phyloP scores from a whole-genome alignment of 495 filamentous ascomycete species.

The Trichoderma gamsii region DNA sequence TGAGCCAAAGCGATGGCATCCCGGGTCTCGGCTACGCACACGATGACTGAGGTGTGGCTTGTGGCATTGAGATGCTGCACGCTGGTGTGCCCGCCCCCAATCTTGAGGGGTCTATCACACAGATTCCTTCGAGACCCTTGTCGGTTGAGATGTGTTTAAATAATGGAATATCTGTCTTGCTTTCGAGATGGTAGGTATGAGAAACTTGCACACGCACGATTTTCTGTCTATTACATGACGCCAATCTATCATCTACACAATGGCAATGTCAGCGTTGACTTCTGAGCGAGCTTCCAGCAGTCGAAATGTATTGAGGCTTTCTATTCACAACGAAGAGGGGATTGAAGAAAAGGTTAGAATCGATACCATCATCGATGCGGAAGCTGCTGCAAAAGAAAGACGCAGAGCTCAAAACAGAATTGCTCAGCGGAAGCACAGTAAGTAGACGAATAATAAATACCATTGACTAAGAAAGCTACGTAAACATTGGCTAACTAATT shows the following conservation, averaged over 20 bases:
- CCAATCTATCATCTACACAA: background rate
- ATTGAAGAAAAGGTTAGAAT: background rate
- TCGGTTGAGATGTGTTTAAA: background rate
- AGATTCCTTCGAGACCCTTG: constrained; percentile 11
- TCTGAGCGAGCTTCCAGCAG: background rate
- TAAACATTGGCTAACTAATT: background rate
- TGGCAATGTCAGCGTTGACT: background rate
- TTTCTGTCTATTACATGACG: background rate
- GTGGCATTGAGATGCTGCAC: background rate
- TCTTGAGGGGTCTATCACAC: background rate
- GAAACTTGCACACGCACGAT: too few species aligned
- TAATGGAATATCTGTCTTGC: background rate
- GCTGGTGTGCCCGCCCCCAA: constrained; percentile 12
- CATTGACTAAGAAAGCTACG: background rate
- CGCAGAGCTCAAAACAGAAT: constrained; percentile 1
- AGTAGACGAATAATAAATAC: background rate
- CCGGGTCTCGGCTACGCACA: constrained; percentile 8
- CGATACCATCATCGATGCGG: background rate
- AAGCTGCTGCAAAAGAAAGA: background rate
- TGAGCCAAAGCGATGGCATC: background rate
- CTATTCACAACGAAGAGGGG: background rate
- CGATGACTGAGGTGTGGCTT: background rate
- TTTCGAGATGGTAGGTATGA: background rate
- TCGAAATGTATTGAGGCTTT: background rate
- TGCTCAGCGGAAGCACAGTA: constrained; percentile 1